Conservation (phyloP, 108 stramenopile species). For the Pseudonitzschia multiseries region DNA sequence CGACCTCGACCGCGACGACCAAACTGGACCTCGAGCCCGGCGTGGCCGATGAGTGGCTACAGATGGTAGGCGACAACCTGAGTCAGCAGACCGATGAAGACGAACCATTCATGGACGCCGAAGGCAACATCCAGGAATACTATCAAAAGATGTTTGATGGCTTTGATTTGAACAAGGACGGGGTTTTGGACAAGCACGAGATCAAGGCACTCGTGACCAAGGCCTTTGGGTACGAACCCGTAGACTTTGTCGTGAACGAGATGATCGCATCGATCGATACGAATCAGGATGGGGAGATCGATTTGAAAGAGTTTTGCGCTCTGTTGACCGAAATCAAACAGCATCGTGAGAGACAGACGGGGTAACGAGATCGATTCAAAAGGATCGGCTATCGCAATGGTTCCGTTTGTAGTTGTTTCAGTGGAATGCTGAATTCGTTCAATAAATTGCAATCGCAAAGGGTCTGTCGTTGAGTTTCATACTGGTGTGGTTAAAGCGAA, state of each 20-base stretch:
- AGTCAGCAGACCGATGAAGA: neutral
- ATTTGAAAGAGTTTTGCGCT: slow-evolving; percentile 62
- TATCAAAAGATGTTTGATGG: slow-evolving; percentile 45
- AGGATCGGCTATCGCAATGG: neutral
- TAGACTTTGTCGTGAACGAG: slow-evolving; percentile 62
- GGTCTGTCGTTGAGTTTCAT: too few relatives aligned
- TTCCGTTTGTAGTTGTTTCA: too few relatives aligned
- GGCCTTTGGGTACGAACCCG: slow-evolving; percentile 54
- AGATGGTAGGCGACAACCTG: slow-evolving; percentile 26
- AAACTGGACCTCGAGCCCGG: slow-evolving; percentile 14
- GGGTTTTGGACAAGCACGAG: slow-evolving; percentile 61
- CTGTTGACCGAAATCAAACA: slow-evolving; percentile 52
- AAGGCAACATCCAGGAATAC: neutral
- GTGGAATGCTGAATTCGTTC: too few relatives aligned
- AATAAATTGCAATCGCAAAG: too few relatives aligned
- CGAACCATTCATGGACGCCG: neutral
- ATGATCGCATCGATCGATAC: slow-evolving; percentile 73
- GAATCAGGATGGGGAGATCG: slow-evolving; percentile 68
- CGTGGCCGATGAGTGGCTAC: slow-evolving; percentile 46
- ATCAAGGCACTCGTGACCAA: slow-evolving; percentile 45
- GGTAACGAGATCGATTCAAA: neutral
- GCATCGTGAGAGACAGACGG: slow-evolving; percentile 2
- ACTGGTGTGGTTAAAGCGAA: too few relatives aligned
- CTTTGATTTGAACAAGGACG: slow-evolving; percentile 72
- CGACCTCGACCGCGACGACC: neutral